Conservation (phyloP, 805 yeast species). For the Pichia sporocuriosa region DNA sequence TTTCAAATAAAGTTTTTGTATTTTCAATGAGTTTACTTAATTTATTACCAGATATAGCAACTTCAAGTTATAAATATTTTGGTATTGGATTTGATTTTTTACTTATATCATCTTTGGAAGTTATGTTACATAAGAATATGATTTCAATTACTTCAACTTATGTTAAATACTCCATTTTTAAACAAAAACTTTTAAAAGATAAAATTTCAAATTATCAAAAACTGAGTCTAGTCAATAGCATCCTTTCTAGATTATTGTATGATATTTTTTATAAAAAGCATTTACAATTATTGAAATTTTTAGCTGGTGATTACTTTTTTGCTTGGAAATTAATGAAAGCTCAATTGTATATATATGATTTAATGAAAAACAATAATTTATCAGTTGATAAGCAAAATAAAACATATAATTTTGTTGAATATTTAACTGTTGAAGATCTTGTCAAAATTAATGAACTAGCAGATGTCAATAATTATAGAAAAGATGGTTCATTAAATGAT, state of each 20-base stretch:
- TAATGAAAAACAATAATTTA: slow-evolving; percentile 23
- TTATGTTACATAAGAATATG: slow-evolving; percentile 33
- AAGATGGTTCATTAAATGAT: too few relatives aligned
- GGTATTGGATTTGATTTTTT: slow-evolving; percentile 34
- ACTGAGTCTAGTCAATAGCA: neutral
- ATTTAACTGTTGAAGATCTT: slow-evolving; percentile 17
- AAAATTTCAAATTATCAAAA: neutral
- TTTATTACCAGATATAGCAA: slow-evolving; percentile 31
- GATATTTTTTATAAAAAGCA: slow-evolving; percentile 23
- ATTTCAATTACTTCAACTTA: slow-evolving; percentile 15
- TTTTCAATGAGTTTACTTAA: slow-evolving; percentile 29
- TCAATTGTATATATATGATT: slow-evolving; percentile 34
- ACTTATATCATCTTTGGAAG: slow-evolving; percentile 33
- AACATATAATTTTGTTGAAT: slow-evolving; percentile 15
- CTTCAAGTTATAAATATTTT: slow-evolving; percentile 22
- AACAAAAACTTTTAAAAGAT: slow-evolving; percentile 16
- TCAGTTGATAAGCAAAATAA: neutral
- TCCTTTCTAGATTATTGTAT: neutral
- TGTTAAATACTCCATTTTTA: slow-evolving; percentile 20
- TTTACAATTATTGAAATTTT: slow-evolving; percentile 32
- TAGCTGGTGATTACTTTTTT: slow-evolving; percentile 54
- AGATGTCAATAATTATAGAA: neutral
- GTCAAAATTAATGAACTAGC: neutral
- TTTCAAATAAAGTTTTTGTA: slow-evolving; percentile 31
- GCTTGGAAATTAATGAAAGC: slow-evolving; percentile 65